Conservation (phyloP, 768 basidiomycete genomes). For the Floccularia luteovirens region DNA sequence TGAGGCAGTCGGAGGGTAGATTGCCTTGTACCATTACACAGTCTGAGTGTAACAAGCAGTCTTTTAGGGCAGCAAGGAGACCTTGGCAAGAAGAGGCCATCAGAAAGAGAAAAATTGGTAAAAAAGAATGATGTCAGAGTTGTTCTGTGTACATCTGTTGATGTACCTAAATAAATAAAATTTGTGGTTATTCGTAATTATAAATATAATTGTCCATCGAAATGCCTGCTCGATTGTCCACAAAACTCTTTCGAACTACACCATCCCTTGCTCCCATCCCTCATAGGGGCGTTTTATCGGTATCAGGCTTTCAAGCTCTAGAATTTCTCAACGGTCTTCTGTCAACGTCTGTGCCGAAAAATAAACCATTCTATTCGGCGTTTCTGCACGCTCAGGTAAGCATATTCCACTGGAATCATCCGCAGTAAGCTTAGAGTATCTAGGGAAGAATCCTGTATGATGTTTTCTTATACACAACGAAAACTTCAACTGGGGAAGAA, state of each 20-base stretch:
- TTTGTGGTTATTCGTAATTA: too few relatives aligned
- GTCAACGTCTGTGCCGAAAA: constrained; percentile 37
- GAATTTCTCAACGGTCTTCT: constrained; percentile 80
- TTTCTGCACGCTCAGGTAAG: constrained; percentile 77
- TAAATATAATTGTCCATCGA: too few relatives aligned
- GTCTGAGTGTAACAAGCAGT: constrained; percentile 79
- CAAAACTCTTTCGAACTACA: constrained; percentile 34
- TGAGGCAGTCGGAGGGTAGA: constrained; percentile 83
- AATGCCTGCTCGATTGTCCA: neutral
- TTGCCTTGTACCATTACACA: constrained; percentile 76
- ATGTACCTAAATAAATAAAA: too few relatives aligned
- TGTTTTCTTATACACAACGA: constrained; percentile 70
- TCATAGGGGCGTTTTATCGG: constrained; percentile 60
- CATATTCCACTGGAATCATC: constrained; percentile 10
- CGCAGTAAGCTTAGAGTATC: constrained; percentile 7
- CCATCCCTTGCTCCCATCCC: constrained; percentile 57
- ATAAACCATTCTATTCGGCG: constrained; percentile 57
- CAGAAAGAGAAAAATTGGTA: too few relatives aligned
- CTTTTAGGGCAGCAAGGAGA: constrained; percentile 70
- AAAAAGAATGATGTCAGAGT: too few relatives aligned
- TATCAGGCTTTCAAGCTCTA: constrained; percentile 74
- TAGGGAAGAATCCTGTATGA: constrained; percentile 91
- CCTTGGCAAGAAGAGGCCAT: constrained; percentile 83
- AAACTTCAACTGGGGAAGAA: constrained; percentile 29
- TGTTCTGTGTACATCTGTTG: too few relatives aligned